Percentiles rank a stretch among this genome's conserved stretches.
phyloP scores from a whole-genome alignment of 768 basidiomycete genomes.

The Atractiella rhizophila region DNA sequence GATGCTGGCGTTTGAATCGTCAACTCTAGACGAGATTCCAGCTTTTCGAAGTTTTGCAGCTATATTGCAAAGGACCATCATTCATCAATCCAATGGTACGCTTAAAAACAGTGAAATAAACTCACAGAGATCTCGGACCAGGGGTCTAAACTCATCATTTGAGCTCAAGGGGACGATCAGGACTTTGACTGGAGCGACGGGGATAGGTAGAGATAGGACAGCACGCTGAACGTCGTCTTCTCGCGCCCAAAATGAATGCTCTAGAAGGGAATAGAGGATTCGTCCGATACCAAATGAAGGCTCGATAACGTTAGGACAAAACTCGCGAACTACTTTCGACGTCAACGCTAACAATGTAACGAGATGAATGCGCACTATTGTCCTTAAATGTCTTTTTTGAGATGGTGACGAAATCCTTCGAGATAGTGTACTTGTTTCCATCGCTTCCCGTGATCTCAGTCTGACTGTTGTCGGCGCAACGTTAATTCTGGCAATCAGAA shows the following conservation, averaged over 20 bases:
- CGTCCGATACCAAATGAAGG: constrained; percentile 95
- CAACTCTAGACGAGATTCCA: constrained; percentile 76
- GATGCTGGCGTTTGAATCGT: constrained; percentile 82
- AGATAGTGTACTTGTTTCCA: constrained; percentile 42
- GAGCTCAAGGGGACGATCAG: constrained; percentile 83
- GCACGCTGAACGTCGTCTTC: constrained; percentile 74
- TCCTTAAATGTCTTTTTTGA: constrained; percentile 67
- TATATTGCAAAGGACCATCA: constrained; percentile 19
- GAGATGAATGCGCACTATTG: constrained; percentile 28
- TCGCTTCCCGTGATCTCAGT: constrained; percentile 34
- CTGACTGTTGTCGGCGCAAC: too few species aligned
- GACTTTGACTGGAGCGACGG: constrained; percentile 86
- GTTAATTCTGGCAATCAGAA: too few species aligned
- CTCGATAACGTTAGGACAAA: constrained; percentile 90
- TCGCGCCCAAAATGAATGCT: constrained; percentile 87
- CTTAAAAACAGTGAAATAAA: too few species aligned
- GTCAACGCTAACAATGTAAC: too few species aligned
- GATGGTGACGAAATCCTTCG: constrained; percentile 47
- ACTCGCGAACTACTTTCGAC: constrained; percentile 91
- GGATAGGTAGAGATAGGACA: constrained; percentile 64
- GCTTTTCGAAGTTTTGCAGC: constrained; percentile 64
- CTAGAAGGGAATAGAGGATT: constrained; percentile 74
- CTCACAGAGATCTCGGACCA: constrained; percentile 74
- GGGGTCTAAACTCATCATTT: constrained; percentile 54
- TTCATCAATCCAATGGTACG: background rate